phyloP scores from a whole-genome alignment of 2,329 filamentous ascomycete species.

The Neofusicoccum ribis region DNA sequence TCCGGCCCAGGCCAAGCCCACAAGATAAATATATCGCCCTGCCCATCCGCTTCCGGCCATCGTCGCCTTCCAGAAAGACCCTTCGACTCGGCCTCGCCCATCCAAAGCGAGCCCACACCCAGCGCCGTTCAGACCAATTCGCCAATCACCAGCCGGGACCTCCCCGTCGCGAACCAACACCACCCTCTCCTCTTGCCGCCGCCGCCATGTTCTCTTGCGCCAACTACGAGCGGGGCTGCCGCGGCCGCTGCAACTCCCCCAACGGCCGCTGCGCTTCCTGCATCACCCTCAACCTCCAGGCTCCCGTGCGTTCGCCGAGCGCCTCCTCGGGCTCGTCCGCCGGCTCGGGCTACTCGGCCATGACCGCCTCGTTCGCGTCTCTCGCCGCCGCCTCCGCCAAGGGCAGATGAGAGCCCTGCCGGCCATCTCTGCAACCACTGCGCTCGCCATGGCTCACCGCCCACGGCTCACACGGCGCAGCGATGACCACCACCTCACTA shows the following conservation, averaged over 20 bases:
- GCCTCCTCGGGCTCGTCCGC: constrained; percentile 19
- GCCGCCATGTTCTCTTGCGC: constrained; percentile 43
- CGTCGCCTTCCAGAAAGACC: constrained; percentile 6
- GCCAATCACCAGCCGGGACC: not conserved
- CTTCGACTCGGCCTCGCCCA: constrained; percentile 4
- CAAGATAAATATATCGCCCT: constrained; percentile 10
- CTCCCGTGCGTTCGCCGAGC: constrained; percentile 31
- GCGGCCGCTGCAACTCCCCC: constrained; percentile 41
- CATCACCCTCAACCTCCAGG: constrained; percentile 41
- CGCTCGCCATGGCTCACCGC: not conserved
- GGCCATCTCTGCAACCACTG: not conserved
- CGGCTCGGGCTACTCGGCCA: constrained; percentile 36
- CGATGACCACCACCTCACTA: not conserved
- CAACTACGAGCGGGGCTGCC: constrained; percentile 48
- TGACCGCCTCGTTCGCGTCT: constrained; percentile 43
- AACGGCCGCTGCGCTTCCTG: constrained; percentile 41
- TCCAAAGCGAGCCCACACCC: not conserved
- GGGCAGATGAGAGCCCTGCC: constrained; percentile 3
- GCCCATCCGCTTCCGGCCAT: not conserved
- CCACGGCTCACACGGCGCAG: not conserved
- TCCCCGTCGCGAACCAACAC: not conserved
- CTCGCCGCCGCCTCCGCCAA: constrained; percentile 28
- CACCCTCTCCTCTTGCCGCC: not conserved
- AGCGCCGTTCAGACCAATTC: not conserved
- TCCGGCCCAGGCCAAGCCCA: not conserved